Base-by-base conservation (phyloP, 1,139 yeast genomes). In the Yamadazyma pseudoaaseri region DNA sequence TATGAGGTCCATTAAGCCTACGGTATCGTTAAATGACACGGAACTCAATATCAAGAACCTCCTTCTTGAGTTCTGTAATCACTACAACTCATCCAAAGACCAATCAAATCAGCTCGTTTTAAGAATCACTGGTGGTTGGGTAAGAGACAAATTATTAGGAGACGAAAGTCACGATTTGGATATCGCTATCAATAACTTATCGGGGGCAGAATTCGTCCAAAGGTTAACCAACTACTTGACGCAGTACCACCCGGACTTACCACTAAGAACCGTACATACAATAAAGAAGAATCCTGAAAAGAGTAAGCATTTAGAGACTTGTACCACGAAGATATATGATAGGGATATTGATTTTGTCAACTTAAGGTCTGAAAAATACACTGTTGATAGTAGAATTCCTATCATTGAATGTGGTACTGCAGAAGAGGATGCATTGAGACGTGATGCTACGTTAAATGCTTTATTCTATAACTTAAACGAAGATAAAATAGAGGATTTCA, bases 41-140 rank as follows among this genome's bases (percentile, higher is more conserved):
- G 87, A 81, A 50, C 47, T 51, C 22, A 62, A 67, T 37, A 70
- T 81, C 46, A 58, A 73, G 17, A 47, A 57, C 25, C 51, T 79
- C 14, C 58, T 81, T 34, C 64, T 66, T 20, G 70, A 64, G 24
- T 75, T 66, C 47, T 64, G 73, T 44, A 38, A 53, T 30, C 48
- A 57, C 35, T 66, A 70, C 42, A 67, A 69, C 37, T 16, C 41
- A 11, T 26, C 34, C 15, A 41, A 35, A 2, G 34, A 40, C 12
- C 45, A 29, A 15, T 26, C 41, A 1, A 37, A 40, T 20, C 49
- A 44, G 14, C 42, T 70, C 15, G 81, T 75, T 20, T 68, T 90
- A 14, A 61, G 99, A 43, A 85, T 92, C 47, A 90, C 97, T 0
- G 99, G 99, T 20, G 99, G 99, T 1, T 92, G 99, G 99, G 99